These are phyloP conservation scores for Trichaptum fuscoviolaceum DNA, from an alignment of 768 basidiomycete species.

Conservation along the genomic window DNA sequence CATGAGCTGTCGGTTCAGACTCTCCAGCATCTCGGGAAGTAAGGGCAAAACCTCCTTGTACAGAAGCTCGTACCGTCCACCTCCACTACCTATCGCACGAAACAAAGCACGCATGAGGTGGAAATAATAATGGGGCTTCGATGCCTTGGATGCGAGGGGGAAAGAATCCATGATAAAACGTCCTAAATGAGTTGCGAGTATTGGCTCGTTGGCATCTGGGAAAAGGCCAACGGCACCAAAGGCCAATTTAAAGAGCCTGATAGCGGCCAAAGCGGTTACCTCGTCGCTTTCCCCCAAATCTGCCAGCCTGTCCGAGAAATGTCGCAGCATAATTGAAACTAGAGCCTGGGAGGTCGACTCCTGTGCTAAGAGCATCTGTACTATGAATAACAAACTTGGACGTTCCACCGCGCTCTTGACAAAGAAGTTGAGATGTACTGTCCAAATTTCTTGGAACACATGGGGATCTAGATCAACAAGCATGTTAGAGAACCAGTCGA, in stretches of 20 bases:
- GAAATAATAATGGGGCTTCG: conserved; percentile 90
- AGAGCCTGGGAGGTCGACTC: conserved; percentile 75
- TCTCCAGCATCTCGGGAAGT: conserved; percentile 95
- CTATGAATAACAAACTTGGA: conserved; percentile 74
- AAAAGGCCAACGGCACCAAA: conserved; percentile 79
- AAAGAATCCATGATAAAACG: conserved; percentile 96
- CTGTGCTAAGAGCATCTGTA: conserved; percentile 76
- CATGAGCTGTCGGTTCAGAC: conserved; percentile 82
- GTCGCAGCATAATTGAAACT: conserved; percentile 82
- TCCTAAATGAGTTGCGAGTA: conserved; percentile 88
- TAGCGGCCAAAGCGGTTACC: conserved; percentile 72
- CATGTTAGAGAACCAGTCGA: conserved; percentile 76
- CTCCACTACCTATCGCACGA: conserved; percentile 86
- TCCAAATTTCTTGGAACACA: conserved; percentile 96
- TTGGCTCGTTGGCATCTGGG: conserved; percentile 77
- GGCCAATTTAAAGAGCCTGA: conserved; percentile 93
- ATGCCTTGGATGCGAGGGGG: conserved; percentile 85
- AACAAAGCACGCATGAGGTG: conserved; percentile 89
- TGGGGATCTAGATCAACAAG: conserved; percentile 82
- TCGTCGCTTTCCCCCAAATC: conserved; percentile 83
- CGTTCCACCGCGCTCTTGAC: conserved; percentile 75
- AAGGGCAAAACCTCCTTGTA: conserved; percentile 96
- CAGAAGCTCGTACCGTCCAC: conserved; percentile 87
- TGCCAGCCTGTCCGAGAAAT: conserved; percentile 77
- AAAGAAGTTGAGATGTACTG: conserved; percentile 86